These are phyloP conservation scores for Erodium maritimum DNA, from an alignment of 345 rosid genomes.

Conservation along the genomic window DNA sequence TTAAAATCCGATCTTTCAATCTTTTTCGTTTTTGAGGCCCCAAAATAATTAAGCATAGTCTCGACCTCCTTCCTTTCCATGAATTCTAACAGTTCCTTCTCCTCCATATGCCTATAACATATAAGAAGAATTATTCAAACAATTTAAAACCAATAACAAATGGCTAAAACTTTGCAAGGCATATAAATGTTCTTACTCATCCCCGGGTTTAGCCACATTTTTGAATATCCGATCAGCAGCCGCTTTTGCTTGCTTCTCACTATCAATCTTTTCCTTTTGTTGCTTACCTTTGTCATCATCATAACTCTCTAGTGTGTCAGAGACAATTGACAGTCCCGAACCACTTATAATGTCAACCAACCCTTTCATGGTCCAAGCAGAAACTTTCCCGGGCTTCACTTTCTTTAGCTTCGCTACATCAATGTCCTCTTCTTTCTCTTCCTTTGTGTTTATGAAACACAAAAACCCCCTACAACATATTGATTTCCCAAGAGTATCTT, in stretches of 20 bases:
- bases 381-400: conserved; percentile 23
- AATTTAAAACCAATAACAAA: not conserved
- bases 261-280: conserved; percentile 19
- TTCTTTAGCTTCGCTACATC: conserved; percentile 26
- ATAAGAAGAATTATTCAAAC: conserved; percentile 2
- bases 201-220: conserved; percentile 27
- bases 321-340: conserved; percentile 18
- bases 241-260: conserved; percentile 25
- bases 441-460: not conserved
- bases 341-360: conserved; percentile 17
- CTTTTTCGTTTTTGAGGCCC: conserved; percentile 36
- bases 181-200: conserved; percentile 13
- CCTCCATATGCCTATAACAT: conserved; percentile 36
- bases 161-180: not conserved
- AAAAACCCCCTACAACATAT: not conserved
- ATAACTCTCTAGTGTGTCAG: conserved; percentile 3
- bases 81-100: conserved; percentile 48
- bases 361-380: conserved; percentile 33
- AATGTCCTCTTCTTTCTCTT: conserved; percentile 22
- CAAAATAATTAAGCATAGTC: conserved; percentile 26
- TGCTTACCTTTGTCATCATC: conserved; percentile 18
- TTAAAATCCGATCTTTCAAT: conserved; percentile 34
- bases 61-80: conserved; percentile 41
- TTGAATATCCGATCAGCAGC: conserved; percentile 26
- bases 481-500: not conserved